Evolutionary conservation across 75 land plant species (phyloP).

Genomic region (Picea sitchensis): DNA sequence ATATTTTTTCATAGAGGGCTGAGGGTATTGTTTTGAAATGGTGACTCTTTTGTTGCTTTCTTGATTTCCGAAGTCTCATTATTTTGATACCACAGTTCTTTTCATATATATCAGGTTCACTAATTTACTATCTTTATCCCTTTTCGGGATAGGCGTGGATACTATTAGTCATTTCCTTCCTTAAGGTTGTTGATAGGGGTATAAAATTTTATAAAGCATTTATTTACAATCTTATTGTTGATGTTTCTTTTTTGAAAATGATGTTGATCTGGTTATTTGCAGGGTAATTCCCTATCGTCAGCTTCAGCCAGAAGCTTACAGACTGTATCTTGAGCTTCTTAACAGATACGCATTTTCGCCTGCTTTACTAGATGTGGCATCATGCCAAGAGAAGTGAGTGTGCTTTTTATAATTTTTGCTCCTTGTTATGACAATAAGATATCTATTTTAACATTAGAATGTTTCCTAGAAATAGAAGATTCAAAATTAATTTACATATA

Average conservation of each 20-base stretch:
- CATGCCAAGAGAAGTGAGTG: constrained; percentile 45
- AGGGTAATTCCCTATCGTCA: constrained; percentile 54
- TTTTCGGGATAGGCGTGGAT: neutral
- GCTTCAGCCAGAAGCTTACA: constrained; percentile 60
- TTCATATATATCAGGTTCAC: neutral
- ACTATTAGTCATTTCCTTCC: neutral
- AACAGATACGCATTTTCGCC: constrained; percentile 42
- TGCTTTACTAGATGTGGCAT: constrained; percentile 9
- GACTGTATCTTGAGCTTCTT: constrained; percentile 53
- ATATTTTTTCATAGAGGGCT: too few relatives aligned
- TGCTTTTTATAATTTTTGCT: neutral
- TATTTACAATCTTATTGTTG: neutral
- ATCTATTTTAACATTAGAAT: neutral
- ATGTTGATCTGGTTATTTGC: constrained; percentile 1
- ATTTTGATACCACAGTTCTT: neutral
- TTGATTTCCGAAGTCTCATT: neutral
- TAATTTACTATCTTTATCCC: neutral
- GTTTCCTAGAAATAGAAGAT: neutral
- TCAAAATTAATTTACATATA: neutral
- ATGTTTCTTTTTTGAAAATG: neutral
- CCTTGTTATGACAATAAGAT: neutral
- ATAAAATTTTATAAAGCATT: neutral
- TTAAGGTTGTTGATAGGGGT: neutral
- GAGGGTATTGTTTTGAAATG: neutral
- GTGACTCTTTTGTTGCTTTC: neutral